A percentile compares a stretch with the other conserved stretches of the same genome.
Evolutionary conservation across 2,329 filamentous ascomycete genomes (phyloP).

Genomic region (Colletotrichum chrysophilum): DNA sequence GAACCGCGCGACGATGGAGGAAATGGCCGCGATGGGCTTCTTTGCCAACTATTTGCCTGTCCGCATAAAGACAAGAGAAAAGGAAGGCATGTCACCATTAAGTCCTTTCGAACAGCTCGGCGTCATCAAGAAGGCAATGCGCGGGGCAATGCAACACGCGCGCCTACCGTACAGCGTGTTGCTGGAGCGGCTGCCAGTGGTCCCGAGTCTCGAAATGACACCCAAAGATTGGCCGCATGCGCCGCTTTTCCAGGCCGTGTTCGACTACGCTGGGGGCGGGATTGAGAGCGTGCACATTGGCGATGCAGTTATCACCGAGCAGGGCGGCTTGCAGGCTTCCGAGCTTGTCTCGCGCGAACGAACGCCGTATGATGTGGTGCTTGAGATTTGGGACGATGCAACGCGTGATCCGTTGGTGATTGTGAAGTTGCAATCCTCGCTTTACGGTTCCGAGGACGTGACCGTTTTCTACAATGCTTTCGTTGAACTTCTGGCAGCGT

Average conservation of each 20-base stretch:
- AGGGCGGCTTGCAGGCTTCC: neutral
- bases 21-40: conserved; percentile 44
- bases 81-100: neutral
- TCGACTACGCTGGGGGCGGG: neutral
- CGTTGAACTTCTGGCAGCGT: neutral
- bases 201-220: neutral
- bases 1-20: conserved; percentile 36
- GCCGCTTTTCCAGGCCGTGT: neutral
- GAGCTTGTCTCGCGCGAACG: neutral
- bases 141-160: neutral
- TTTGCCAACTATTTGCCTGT: conserved; percentile 55
- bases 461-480: neutral
- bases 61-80: conserved; percentile 32
- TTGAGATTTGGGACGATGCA: neutral
- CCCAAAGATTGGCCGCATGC: neutral
- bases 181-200: neutral
- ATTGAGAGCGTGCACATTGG: neutral
- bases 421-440: neutral
- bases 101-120: neutral
- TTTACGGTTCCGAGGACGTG: neutral
- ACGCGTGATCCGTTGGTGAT: neutral
- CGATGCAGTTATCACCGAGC: neutral
- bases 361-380: conserved; percentile 3
- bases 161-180: neutral
- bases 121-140: neutral